phyloP scores from a whole-genome alignment of 192 early-diverging fungal species.

The Coemansia sp. region DNA sequence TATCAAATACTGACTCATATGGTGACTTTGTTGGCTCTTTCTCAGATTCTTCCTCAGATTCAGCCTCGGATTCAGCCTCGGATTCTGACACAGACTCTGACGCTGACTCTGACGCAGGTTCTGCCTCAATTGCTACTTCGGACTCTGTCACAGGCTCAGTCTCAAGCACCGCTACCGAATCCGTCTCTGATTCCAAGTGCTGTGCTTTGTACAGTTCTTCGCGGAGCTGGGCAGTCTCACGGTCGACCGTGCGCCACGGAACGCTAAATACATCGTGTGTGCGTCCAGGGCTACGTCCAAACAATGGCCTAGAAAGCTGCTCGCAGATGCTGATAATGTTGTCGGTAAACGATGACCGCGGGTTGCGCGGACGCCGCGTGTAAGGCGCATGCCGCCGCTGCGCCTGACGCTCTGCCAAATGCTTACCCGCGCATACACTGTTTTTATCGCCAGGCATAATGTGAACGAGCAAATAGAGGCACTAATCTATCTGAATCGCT shows the following conservation, averaged over 20 bases:
- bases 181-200: slow-evolving; percentile 9
- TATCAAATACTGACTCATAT: slow-evolving; percentile 48
- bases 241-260: slow-evolving; percentile 47
- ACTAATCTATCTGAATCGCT: not conserved
- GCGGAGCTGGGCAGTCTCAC: slow-evolving; percentile 40
- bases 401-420: not conserved
- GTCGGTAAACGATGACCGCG: slow-evolving; percentile 19
- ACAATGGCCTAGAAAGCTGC: slow-evolving; percentile 35
- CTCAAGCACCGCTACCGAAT: not conserved
- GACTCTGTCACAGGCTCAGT: not conserved
- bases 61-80: not conserved
- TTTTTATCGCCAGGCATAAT: not conserved
- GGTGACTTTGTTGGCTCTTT: slow-evolving; percentile 7
- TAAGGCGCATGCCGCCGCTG: slow-evolving; percentile 33
- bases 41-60: not conserved
- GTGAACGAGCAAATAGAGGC: not conserved
- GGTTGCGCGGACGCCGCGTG: slow-evolving; percentile 11
- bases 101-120: not conserved
- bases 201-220: slow-evolving; percentile 25
- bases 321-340: slow-evolving; percentile 26
- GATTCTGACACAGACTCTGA: not conserved
- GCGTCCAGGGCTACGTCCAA: slow-evolving; percentile 16
- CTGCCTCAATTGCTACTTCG: not conserved
- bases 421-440: slow-evolving; percentile 9
- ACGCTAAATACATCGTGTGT: slow-evolving; percentile 36